A percentile compares a stretch with the other conserved stretches of the same genome.
Evolutionary conservation across 2,329 filamentous ascomycete species (phyloP).

Genomic region (Byssothecium circinans): DNA sequence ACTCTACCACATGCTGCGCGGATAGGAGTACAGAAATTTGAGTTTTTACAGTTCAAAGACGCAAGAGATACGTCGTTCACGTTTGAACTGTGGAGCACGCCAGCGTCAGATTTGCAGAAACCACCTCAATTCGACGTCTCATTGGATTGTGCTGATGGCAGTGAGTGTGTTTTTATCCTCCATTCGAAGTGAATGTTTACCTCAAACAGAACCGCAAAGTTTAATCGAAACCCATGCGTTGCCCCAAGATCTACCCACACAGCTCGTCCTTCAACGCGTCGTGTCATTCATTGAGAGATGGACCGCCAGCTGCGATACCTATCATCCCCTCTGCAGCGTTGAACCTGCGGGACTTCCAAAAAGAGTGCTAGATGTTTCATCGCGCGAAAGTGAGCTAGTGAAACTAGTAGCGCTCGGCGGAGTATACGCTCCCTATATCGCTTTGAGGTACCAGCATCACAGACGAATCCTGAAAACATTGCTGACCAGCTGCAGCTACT

Average conservation of each 20-base stretch:
- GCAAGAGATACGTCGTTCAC: not conserved
- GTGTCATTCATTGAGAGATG: conserved; percentile 1
- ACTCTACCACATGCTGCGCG: not conserved
- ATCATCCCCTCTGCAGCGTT: not conserved
- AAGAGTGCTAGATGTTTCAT: not conserved
- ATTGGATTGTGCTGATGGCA: not conserved
- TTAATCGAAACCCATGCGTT: not conserved
- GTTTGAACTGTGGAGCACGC: not conserved
- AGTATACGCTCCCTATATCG: not conserved
- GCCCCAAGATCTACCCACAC: not conserved
- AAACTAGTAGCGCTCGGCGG: not conserved
- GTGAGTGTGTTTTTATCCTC: not conserved
- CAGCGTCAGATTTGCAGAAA: not conserved
- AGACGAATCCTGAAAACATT: not conserved
- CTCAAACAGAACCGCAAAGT: not conserved
- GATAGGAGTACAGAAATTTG: not conserved
- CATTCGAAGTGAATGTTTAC: not conserved
- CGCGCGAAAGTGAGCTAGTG: not conserved
- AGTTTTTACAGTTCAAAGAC: not conserved
- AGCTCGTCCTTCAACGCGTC: not conserved
- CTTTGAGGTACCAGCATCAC: not conserved
- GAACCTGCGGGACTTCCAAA: not conserved
- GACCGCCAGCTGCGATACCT: not conserved
- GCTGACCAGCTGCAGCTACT: not conserved
- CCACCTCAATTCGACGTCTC: not conserved